Percentiles rank a stretch among this genome's conserved stretches.
phyloP scores from a whole-genome alignment of 2,329 filamentous ascomycete genomes.

The Colletotrichum sansevieriae region DNA sequence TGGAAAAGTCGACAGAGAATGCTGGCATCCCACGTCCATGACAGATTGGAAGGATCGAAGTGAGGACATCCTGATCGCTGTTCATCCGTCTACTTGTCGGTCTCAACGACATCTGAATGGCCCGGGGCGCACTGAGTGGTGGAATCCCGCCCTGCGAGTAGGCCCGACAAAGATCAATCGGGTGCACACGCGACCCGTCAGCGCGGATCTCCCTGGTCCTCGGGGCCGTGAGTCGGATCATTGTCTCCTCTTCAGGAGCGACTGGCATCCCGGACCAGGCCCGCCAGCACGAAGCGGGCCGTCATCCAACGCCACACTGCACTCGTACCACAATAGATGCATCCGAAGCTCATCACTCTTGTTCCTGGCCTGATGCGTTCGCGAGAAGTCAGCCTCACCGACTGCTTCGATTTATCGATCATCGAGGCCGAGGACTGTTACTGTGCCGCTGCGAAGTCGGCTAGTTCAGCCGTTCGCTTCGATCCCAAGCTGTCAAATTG shows the following conservation, averaged over 20 bases:
- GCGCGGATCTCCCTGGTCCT: conserved; percentile 23
- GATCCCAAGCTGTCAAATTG: not conserved
- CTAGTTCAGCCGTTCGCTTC: not conserved
- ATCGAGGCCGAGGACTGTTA: not conserved
- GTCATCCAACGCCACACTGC: conserved; percentile 30
- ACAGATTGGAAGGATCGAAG: too few relatives aligned
- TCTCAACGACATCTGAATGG: conserved; percentile 2
- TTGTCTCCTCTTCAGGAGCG: not conserved
- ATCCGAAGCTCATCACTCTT: too few relatives aligned
- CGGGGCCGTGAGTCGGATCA: conserved; percentile 12
- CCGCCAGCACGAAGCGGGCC: conserved; percentile 26
- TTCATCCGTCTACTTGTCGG: not conserved
- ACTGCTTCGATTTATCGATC: not conserved
- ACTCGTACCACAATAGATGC: too few relatives aligned
- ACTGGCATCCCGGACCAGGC: not conserved
- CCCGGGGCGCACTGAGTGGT: conserved; percentile 11
- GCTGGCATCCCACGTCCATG: too few relatives aligned
- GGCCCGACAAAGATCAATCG: not conserved
- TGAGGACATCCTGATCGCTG: not conserved
- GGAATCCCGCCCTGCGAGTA: conserved; percentile 13
- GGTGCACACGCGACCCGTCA: conserved; percentile 29
- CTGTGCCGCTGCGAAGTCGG: conserved; percentile 2
- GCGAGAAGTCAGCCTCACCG: not conserved
- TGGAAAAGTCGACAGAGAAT: too few relatives aligned
- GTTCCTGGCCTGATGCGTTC: not conserved